These are phyloP conservation scores for Stagonosporopsis chrysanthemi DNA, from an alignment of 2,329 filamentous ascomycete species.

Conservation along the genomic window DNA sequence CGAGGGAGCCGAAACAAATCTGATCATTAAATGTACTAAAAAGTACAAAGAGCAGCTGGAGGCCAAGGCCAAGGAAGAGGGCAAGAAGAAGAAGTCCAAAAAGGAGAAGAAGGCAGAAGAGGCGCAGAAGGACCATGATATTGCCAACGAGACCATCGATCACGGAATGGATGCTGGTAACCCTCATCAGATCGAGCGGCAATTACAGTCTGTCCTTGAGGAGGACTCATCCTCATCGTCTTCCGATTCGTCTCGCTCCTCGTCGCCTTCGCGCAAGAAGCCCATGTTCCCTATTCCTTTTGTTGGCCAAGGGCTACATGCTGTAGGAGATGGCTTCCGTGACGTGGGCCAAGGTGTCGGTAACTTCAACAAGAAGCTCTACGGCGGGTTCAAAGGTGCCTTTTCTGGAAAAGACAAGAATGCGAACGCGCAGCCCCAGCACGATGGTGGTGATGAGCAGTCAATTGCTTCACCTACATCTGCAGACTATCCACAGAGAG, in stretches of 20 bases:
- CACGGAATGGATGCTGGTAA: constrained; percentile 64
- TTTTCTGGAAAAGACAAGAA: constrained; percentile 33
- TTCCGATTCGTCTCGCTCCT: constrained; percentile 46
- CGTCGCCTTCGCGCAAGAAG: constrained; percentile 43
- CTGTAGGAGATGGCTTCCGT: constrained; percentile 56
- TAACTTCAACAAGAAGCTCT: constrained; percentile 49
- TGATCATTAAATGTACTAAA: constrained; percentile 82
- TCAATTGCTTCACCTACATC: constrained; percentile 36
- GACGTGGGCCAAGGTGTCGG: constrained; percentile 57
- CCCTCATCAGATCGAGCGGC: constrained; percentile 63
- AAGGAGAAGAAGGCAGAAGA: constrained; percentile 69
- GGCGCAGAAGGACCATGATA: constrained; percentile 62
- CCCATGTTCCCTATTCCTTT: constrained; percentile 52
- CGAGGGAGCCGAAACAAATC: constrained; percentile 82
- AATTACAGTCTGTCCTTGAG: constrained; percentile 56
- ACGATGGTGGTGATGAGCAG: constrained; percentile 33
- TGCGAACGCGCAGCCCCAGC: constrained; percentile 18
- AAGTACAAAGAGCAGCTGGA: constrained; percentile 74
- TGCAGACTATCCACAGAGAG: constrained; percentile 38
- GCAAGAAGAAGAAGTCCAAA: constrained; percentile 59
- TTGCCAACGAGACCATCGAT: constrained; percentile 60
- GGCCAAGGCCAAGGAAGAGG: constrained; percentile 69
- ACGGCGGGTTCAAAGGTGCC: constrained; percentile 49
- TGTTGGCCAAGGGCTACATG: constrained; percentile 55
- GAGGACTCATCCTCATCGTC: constrained; percentile 38